Evolutionary conservation across 2,329 filamentous ascomycete species (phyloP).

Genomic region (Geosmithia flava): DNA sequence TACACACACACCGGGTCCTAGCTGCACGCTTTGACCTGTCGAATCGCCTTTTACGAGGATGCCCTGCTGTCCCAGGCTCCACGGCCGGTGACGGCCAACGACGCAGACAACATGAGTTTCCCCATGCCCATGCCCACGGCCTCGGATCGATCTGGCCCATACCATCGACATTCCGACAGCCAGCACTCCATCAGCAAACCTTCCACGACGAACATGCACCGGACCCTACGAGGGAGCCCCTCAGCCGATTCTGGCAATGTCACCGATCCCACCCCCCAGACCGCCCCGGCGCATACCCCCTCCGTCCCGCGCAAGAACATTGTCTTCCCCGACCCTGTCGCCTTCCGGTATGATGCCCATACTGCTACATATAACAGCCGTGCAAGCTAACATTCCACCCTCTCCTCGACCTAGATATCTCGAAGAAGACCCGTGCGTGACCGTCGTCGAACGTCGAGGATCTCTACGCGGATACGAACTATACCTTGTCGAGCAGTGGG

Average conservation of each 20-base stretch:
- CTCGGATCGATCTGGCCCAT: constrained; percentile 5
- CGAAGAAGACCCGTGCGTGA: constrained; percentile 69
- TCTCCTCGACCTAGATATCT: constrained; percentile 45
- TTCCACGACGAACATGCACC: constrained; percentile 6
- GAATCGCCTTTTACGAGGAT: constrained; percentile 2
- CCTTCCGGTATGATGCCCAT: constrained; percentile 31
- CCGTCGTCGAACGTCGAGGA: constrained; percentile 59
- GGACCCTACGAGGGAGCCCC: constrained; percentile 9
- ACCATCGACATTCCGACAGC: constrained; percentile 13
- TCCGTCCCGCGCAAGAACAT: constrained; percentile 28
- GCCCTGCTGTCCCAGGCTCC: constrained; percentile 5
- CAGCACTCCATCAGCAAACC: constrained; percentile 7
- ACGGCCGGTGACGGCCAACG: constrained; percentile 12
- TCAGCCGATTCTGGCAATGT: constrained; percentile 8
- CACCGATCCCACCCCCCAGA: constrained; percentile 3
- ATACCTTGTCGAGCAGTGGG: constrained; percentile 96
- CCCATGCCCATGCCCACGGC: constrained; percentile 20
- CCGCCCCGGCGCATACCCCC: constrained; percentile 5
- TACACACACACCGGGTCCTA: not conserved
- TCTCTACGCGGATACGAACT: constrained; percentile 75
- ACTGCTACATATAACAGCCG: not conserved
- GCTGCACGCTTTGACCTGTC: not conserved
- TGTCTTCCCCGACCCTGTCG: constrained; percentile 46
- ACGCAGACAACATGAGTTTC: constrained; percentile 21
- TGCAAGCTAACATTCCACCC: not conserved